Base-by-base conservation (phyloP, 129 eudicot species). In the Oenanthe sinensis region DNA sequence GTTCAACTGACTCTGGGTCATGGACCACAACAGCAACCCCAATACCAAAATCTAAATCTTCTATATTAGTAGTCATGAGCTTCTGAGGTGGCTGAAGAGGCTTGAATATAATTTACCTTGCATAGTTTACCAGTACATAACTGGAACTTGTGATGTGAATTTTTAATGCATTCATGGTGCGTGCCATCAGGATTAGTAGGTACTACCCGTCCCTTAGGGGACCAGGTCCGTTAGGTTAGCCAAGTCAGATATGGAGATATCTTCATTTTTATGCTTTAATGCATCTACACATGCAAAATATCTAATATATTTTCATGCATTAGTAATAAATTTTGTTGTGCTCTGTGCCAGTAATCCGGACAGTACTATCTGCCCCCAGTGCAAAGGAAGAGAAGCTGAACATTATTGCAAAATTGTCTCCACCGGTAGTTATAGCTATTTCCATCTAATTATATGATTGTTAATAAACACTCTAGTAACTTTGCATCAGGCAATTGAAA, bases 361-460 rank as follows among this genome's bases (percentile, higher is more conserved):
- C 85, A 87, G 83, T 75, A 86, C 95, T 69, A 91, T 92, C 65
- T 96, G 97, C 78, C 45, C 90, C 62, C 97, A 96, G 82, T 92
- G 99, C 91, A 90, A 96, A 77, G 97, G 93, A 86, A 96, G 96
- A 84, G 97, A 89, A 81, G 97, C 97, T 36, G 99, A 96, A 85
- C 89, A 89, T 43, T 96, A 96, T 76, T 92, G 97, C 93, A 96
- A 89, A 83, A 85, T 93, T 0, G 85, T 92, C 71, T 87, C 90
- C 65, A 90, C 79, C 75, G 99, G 99, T 96, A 87, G 75, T 82
- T 17, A 79, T 22, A 45, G 58, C 33, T 44, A 48, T 20, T 76
- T 69, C 33, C 11, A 30, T 63, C 71, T 63, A 10, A 63, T 28
- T 60, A 15, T 11, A 3, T 9, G 8, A 30, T 46, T 44, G 4